Base-by-base conservation (phyloP, 2,329 filamentous ascomycete species). In the Nigrospora osmanthi region DNA sequence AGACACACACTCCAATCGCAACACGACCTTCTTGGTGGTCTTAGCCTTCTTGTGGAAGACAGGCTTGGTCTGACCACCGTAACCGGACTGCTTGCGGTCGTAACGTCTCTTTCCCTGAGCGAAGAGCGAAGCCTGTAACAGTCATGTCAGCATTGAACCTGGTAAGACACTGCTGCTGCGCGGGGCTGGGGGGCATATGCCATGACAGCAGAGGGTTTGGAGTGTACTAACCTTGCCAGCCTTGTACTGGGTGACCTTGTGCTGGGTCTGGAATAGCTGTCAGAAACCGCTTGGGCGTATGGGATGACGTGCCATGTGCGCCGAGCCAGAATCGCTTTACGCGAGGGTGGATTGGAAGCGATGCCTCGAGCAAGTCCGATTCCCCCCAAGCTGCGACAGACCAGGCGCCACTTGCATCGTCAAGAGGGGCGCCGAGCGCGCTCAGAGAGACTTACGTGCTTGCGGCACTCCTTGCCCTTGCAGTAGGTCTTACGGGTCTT, bases 31-130 rank as follows among this genome's bases (percentile, higher is more conserved):
- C 88, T 98, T 98, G 70, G 93, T 98, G 62, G 93, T 98, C 87
- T 98, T 98, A 60, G 93, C 93, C 81, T 96, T 97, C 86, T 97
- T 98, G 88, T 97, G 93, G 87, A 97, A 98, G 68, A 98, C 90
- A 64, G 94, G 93, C 81, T 98, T 98, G 67, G 93, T 98, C 81
- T 98, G 93, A 90, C 93, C 93, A 88, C 93, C 93, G 71, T 96
- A 97, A 87, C 91, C 91, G 71, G 85, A 89, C 80, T 97, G 91
- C 82, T 97, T 97, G 70, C 89, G 83, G 78, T 95, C 89, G 80
- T 97, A 97, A 85, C 91, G 90, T 76, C 91, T 88, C 87, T 97
- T 98, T 83, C 91, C 91, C 83, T 98, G 91, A 58, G 89, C 89
- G 80, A 89, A 94, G 59, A 91, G 80, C 67, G 89, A 95, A 68